Conservation (phyloP, 495 filamentous ascomycete species). For the Talaromyces thailandensis region DNA sequence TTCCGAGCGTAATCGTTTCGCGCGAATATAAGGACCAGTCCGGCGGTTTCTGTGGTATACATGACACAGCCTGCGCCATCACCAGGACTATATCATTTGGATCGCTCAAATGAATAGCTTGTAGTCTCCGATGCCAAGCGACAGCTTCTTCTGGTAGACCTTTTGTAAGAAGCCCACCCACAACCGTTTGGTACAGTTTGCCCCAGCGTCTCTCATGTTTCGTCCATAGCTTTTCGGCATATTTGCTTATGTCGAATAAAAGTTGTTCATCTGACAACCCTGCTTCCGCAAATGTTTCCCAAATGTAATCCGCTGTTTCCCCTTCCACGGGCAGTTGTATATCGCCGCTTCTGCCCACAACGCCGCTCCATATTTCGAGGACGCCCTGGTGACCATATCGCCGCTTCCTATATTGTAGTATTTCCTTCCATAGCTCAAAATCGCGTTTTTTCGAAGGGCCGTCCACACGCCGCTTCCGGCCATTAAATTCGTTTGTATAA, state of each 20-base stretch:
- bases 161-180: slow-evolving; percentile 35
- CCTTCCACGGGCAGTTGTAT: slow-evolving; percentile 38
- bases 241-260: slow-evolving; percentile 40
- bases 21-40: not conserved
- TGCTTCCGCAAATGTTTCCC: slow-evolving; percentile 44
- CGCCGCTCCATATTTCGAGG: slow-evolving; percentile 50
- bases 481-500: slow-evolving; percentile 8
- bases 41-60: slow-evolving; percentile 5
- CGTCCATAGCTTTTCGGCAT: slow-evolving; percentile 45
- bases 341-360: slow-evolving; percentile 36
- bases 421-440: slow-evolving; percentile 53
- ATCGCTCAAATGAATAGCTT: slow-evolving; percentile 17
- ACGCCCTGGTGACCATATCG: slow-evolving; percentile 52
- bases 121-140: slow-evolving; percentile 38
- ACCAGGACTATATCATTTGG: slow-evolving; percentile 29
- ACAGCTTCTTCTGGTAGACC: slow-evolving; percentile 27
- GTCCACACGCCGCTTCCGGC: slow-evolving; percentile 45
- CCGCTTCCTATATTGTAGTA: slow-evolving; percentile 51
- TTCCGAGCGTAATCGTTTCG: slow-evolving; percentile 8
- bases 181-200: slow-evolving; percentile 38
- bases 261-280: slow-evolving; percentile 38
- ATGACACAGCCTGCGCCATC: slow-evolving; percentile 18
- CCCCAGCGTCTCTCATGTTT: slow-evolving; percentile 33
- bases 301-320: slow-evolving; percentile 42
- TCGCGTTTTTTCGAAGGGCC: slow-evolving; percentile 36